Evolutionary conservation across 176 grass and related monocot genomes (phyloP), one percentile per base, ranked within the genome.

Genomic region (Musa acuminata): DNA sequence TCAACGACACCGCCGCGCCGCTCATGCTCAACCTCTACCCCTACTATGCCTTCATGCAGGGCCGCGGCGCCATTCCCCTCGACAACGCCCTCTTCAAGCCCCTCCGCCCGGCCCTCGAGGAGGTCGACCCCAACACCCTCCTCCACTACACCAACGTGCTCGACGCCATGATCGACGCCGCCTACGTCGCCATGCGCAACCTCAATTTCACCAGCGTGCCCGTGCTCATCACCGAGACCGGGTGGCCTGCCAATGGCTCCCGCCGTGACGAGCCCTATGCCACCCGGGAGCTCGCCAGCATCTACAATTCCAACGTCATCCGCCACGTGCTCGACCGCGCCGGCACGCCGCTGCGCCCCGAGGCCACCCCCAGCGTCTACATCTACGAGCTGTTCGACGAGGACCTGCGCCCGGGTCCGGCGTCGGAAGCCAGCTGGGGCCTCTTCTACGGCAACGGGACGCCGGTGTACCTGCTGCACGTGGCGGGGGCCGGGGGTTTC

Each of bases 331-430:
- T 80, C 48, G 91, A 83, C 75, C 80, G 72, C 73, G 70, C 90
- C 8, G 95, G 95, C 50, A 99, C 95, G 78, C 95, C 95, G n/a
- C 86, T 90, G 83, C 78, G 75, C 14, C 95, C 91, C 1, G 90
- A 82, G 60, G 52, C 76, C 58, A 92, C 92, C 57, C 66, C 88
- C 0, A 89, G 88, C 85, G 83, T 80, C 0, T 99, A 89, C 80
- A 87, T 99, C 78, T 99, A 99, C 72, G 95, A 99, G 88, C 82
- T 99, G 22, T 99, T 99, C 83, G 82, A 99, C 78, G 95, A 99
- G 84, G 95, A 99, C 75, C 85, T 99, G 80, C 81, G 80, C 0
- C 88, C 88, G 13, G 95, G 95, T 3, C 91, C 88, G 17, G 72
- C 86, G 60, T 99, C 95, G 29, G 95, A 99, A 88, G 88, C 84